Evolutionary conservation across 345 rosid genomes (phyloP).

Genomic region (Bretschneidera sinensis): DNA sequence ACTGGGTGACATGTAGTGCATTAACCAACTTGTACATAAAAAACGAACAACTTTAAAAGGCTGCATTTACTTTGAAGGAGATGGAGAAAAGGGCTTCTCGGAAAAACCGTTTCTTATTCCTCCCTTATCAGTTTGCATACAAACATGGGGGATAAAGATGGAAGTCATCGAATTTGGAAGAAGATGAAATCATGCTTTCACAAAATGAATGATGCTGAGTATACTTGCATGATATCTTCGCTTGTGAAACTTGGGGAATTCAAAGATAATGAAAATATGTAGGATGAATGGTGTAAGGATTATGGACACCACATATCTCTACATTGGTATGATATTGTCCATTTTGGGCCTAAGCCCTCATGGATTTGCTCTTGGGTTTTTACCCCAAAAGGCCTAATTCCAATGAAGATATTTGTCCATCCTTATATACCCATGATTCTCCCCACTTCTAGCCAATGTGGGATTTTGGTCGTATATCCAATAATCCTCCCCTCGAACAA

Average conservation of each 20-base stretch:
- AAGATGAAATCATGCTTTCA: conserved; percentile 53
- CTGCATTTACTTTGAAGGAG: conserved; percentile 61
- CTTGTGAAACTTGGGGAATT: conserved; percentile 48
- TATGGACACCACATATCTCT: too few relatives aligned
- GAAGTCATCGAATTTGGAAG: conserved; percentile 57
- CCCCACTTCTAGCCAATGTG: too few relatives aligned
- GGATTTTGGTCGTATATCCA: too few relatives aligned
- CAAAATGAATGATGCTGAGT: conserved; percentile 71
- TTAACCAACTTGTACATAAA: conserved; percentile 59
- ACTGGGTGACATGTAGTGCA: conserved; percentile 78
- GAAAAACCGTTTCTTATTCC: conserved; percentile 49
- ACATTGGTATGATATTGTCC: too few relatives aligned
- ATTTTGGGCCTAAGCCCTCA: too few relatives aligned
- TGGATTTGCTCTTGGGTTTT: too few relatives aligned
- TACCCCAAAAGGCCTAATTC: too few relatives aligned
- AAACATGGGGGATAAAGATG: conserved; percentile 56
- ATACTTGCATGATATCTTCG: conserved; percentile 70
- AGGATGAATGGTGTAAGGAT: too few relatives aligned
- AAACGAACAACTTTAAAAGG: conserved; percentile 44
- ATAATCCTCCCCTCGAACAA: too few relatives aligned
- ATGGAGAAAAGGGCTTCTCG: conserved; percentile 75
- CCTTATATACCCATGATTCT: too few relatives aligned
- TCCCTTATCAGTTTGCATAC: conserved; percentile 74
- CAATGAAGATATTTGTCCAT: too few relatives aligned
- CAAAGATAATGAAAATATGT: too few relatives aligned